phyloP scores from a whole-genome alignment of 1,284 basidiomycete species.

The Hypsizygus ulmarius region DNA sequence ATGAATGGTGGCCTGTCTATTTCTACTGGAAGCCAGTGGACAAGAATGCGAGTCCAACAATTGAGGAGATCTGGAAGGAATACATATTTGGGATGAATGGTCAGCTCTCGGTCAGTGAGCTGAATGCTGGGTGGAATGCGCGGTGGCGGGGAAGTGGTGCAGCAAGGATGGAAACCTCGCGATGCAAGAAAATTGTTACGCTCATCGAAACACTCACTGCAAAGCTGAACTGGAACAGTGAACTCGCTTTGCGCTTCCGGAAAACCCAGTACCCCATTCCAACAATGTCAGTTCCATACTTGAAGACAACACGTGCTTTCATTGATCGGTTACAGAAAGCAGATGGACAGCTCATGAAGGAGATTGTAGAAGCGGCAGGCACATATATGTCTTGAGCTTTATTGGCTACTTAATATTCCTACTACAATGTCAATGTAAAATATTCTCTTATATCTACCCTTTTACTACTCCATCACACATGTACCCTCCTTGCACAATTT shows the following conservation, averaged over 20 bases:
- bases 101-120: slow-evolving; percentile 15
- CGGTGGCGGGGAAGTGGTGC: slow-evolving; percentile 18
- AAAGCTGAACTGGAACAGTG: slow-evolving; percentile 19
- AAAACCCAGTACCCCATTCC: slow-evolving; percentile 14
- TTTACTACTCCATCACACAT: too few species aligned
- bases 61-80: slow-evolving; percentile 21
- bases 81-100: slow-evolving; percentile 18
- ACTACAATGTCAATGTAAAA: too few species aligned
- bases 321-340: slow-evolving; percentile 12
- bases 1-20: slow-evolving; percentile 19
- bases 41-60: background rate
- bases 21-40: slow-evolving; percentile 6
- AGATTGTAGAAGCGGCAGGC: background rate
- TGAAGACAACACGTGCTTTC: slow-evolving; percentile 10
- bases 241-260: slow-evolving; percentile 19
- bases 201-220: slow-evolving; percentile 15
- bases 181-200: slow-evolving; percentile 16
- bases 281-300: slow-evolving; percentile 2
- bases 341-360: slow-evolving; percentile 1
- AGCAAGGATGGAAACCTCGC: slow-evolving; percentile 17
- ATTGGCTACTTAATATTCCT: too few species aligned
- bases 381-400: background rate
- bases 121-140: slow-evolving; percentile 17
- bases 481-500: too few species aligned
- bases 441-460: too few species aligned